These are phyloP conservation scores for Heterobasidion occidentale DNA, from an alignment of 1,284 basidiomycete genomes.

Conservation along the genomic window DNA sequence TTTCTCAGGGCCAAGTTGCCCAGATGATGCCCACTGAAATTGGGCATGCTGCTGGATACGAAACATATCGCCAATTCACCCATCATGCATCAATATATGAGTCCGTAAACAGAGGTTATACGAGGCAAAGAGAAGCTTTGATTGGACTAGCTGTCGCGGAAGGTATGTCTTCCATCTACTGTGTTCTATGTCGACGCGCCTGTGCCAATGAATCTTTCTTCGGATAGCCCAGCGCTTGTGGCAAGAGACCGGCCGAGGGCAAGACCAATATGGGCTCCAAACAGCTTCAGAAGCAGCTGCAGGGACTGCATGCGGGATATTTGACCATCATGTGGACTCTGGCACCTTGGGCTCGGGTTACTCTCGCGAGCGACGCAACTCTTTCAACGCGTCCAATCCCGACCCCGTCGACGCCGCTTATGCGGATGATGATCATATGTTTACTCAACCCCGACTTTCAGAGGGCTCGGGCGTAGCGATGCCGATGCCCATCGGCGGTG, in stretches of 20 bases:
- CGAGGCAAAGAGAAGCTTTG: slow-evolving; percentile 47
- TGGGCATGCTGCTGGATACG: slow-evolving; percentile 57
- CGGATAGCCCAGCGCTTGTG: slow-evolving; percentile 34
- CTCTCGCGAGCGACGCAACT: slow-evolving; percentile 7
- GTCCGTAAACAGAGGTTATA: slow-evolving; percentile 38
- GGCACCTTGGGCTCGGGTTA: not conserved
- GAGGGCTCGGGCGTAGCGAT: not conserved
- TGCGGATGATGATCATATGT: not conserved
- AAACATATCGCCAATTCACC: slow-evolving; percentile 51
- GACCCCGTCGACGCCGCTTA: not conserved
- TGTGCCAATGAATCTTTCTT: not conserved
- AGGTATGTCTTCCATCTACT: slow-evolving; percentile 26
- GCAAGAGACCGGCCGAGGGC: slow-evolving; percentile 31
- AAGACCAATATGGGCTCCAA: slow-evolving; percentile 35
- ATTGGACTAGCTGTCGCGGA: slow-evolving; percentile 52
- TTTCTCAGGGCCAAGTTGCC: slow-evolving; percentile 32
- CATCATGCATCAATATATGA: slow-evolving; percentile 41
- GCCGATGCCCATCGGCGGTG: not conserved
- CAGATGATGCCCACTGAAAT: slow-evolving; percentile 40
- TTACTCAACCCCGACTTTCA: not conserved
- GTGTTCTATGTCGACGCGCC: not conserved
- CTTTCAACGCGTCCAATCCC: not conserved
- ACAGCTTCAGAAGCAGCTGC: slow-evolving; percentile 48
- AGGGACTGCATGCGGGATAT: slow-evolving; percentile 46
- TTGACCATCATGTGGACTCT: slow-evolving; percentile 18